Conservation (phyloP, 148 eudicot species). For the Rheum nobile region DNA sequence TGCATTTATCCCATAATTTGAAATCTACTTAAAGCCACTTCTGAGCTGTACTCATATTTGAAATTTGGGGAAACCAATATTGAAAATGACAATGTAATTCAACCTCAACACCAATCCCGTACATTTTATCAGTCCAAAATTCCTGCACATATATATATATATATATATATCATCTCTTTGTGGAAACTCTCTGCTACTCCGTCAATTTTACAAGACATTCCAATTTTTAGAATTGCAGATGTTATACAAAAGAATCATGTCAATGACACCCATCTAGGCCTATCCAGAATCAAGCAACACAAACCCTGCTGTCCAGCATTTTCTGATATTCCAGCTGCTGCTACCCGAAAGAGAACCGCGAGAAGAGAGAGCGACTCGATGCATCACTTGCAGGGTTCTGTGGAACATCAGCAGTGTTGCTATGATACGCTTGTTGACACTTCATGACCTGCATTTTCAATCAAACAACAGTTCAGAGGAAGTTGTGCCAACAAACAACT, state of each 20-base stretch:
- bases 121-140: neutral
- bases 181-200: neutral
- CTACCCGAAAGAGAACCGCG: conserved; percentile 69
- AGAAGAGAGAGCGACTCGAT: conserved; percentile 62
- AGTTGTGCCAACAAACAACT: neutral
- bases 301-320: neutral
- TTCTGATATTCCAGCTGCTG: neutral
- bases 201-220: neutral
- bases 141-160: neutral
- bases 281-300: neutral
- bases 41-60: neutral
- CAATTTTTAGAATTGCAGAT: neutral
- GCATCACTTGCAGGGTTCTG: conserved; percentile 54
- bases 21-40: neutral
- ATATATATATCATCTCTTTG: neutral
- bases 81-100: neutral
- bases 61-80: neutral
- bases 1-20: too few species aligned
- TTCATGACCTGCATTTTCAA: conserved; percentile 49
- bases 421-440: conserved; percentile 80
- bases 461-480: neutral
- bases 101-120: neutral
- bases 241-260: conserved; percentile 5
- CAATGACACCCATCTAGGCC: neutral
- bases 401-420: conserved; percentile 34